Conservation (phyloP, 345 rosid species). For the Lagerstroemia speciosa region DNA sequence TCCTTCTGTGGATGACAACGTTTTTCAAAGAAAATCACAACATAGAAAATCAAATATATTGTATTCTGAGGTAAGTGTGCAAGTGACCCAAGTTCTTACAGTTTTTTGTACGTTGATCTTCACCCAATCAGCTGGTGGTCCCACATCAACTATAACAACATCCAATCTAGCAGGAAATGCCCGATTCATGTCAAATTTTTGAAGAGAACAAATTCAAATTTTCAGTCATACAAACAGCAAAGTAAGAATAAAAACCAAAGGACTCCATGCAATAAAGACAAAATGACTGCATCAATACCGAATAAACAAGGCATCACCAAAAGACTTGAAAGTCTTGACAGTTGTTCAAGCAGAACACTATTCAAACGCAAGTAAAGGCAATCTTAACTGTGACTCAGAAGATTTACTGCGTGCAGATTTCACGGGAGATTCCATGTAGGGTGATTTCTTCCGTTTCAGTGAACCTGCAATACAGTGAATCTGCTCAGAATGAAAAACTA, state of each 20-base stretch:
- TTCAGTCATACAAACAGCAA: not conserved
- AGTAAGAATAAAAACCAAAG: not conserved
- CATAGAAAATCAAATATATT: not conserved
- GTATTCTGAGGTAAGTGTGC: not conserved
- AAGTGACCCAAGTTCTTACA: constrained; percentile 25
- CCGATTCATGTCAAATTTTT: not conserved
- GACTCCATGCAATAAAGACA: not conserved
- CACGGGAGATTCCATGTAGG: constrained; percentile 33
- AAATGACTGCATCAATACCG: no score
- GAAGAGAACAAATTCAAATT: not conserved
- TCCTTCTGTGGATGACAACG: constrained; percentile 39
- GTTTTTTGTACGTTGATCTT: constrained; percentile 60
- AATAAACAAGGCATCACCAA: not conserved
- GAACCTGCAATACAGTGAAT: constrained; percentile 33
- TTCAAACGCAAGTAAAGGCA: constrained; percentile 2
- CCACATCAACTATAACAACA: constrained; percentile 43
- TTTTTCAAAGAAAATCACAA: not conserved
- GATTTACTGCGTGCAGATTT: constrained; percentile 38
- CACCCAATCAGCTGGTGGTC: constrained; percentile 70
- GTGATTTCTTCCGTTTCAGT: constrained; percentile 70
- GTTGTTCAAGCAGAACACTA: not conserved
- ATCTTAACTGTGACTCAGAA: constrained; percentile 58
- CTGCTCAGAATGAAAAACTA: constrained; percentile 8
- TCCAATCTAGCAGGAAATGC: constrained; percentile 31
- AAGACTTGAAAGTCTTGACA: not conserved